These are phyloP conservation scores for Borovskyia barvae DNA, from an alignment of 208 protist genomes.

Conservation along the genomic window DNA sequence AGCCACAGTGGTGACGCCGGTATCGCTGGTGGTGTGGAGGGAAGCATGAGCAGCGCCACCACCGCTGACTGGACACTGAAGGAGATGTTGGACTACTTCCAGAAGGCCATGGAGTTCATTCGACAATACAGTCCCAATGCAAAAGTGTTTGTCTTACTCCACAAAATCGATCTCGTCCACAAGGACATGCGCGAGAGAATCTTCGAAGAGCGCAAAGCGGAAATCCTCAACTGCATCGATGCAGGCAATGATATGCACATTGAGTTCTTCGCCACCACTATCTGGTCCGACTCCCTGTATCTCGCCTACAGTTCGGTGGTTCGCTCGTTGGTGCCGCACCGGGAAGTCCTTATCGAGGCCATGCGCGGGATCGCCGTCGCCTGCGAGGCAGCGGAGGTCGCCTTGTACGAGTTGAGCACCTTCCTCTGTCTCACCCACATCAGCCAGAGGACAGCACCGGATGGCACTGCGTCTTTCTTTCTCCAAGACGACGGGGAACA, in stretches of 20 bases:
- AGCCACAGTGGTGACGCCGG: conserved; percentile 46
- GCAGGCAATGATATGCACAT: conserved; percentile 65
- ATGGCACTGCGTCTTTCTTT: conserved; percentile 12
- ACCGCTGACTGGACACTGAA: conserved; percentile 74
- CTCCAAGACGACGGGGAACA: conserved; percentile 36
- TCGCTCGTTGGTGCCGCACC: conserved; percentile 96
- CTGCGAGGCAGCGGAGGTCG: conserved; percentile 97
- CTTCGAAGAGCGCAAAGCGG: conserved; percentile 63
- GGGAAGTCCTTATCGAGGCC: conserved; percentile 88
- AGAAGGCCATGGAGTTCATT: conserved; percentile 94
- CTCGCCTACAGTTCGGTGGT: conserved; percentile 94
- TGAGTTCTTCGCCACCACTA: conserved; percentile 97
- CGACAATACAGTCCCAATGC: conserved; percentile 95
- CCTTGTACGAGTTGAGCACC: conserved; percentile 97
- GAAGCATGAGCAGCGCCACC: conserved; percentile 19
- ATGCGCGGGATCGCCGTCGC: conserved; percentile 92
- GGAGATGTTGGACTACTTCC: conserved; percentile 97
- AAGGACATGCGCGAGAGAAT: conserved; percentile 65
- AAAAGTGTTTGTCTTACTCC: conserved; percentile 98
- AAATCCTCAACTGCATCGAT: conserved; percentile 64
- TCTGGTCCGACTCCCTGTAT: conserved; percentile 99
- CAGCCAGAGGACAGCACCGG: conserved; percentile 34
- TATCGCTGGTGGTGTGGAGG: background rate
- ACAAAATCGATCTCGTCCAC: conserved; percentile 98
- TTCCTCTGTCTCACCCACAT: conserved; percentile 97